Evolutionary conservation across 306 rosid species (phyloP).

Genomic region (Rosa multiflora): DNA sequence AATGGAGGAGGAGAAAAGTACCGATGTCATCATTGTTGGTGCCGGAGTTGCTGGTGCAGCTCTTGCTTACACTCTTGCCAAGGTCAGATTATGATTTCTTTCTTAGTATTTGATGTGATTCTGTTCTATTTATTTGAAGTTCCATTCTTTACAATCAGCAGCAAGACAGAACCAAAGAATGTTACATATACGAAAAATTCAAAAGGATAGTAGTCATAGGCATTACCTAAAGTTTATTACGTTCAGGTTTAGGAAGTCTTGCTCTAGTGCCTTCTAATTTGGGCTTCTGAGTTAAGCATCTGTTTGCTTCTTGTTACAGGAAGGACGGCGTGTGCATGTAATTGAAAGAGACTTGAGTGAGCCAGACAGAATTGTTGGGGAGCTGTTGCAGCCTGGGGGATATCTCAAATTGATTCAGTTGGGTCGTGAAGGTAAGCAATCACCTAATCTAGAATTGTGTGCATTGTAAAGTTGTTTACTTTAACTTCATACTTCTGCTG

Average conservation of each 20-base stretch:
- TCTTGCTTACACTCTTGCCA: conserved; percentile 20
- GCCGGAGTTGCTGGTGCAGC: conserved; percentile 22
- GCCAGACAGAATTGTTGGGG: conserved; percentile 26
- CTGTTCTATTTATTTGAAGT: too few relatives aligned
- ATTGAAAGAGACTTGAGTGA: conserved; percentile 49
- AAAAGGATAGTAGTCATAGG: too few relatives aligned
- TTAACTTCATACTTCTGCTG: neutral
- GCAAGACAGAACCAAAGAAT: too few relatives aligned
- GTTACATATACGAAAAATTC: too few relatives aligned
- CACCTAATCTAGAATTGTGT: neutral
- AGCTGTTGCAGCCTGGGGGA: conserved; percentile 27
- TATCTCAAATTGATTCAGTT: conserved; percentile 27
- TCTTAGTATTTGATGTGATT: too few relatives aligned
- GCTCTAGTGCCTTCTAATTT: too few relatives aligned
- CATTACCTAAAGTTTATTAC: too few relatives aligned
- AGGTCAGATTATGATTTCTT: conserved; percentile 1
- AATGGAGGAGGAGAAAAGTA: neutral
- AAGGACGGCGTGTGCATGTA: conserved; percentile 50
- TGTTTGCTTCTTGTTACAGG: conserved; percentile 27
- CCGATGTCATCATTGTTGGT: conserved; percentile 22
- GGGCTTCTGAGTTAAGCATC: neutral
- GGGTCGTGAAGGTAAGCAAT: conserved; percentile 26
- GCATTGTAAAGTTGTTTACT: too few relatives aligned
- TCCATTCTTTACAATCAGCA: too few relatives aligned
- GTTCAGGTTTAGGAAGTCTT: too few relatives aligned